Percentiles rank a stretch among this genome's conserved stretches.
phyloP scores from a whole-genome alignment of 78 protist genomes.

The Cavenderia fasciculata region DNA sequence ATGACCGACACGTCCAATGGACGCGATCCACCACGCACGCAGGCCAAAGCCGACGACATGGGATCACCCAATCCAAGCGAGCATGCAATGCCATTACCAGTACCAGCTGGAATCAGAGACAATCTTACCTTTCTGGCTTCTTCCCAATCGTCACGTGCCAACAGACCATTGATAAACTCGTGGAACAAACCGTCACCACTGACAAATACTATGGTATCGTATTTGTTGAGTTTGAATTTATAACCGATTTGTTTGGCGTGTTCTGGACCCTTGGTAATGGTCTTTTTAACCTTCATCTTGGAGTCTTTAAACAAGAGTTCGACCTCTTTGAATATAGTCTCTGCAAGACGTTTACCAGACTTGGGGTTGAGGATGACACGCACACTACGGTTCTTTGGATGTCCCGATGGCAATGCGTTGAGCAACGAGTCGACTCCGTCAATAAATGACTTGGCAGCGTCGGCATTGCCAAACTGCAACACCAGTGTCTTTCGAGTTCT shows the following conservation, averaged over 20 bases:
- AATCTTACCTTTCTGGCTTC: constrained; percentile 25
- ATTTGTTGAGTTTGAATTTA: constrained; percentile 26
- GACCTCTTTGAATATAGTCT: constrained; percentile 19
- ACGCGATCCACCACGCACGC: constrained; percentile 39
- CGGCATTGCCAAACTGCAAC: not conserved
- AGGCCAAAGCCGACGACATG: constrained; percentile 52
- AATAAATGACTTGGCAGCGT: not conserved
- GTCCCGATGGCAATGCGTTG: constrained; percentile 12
- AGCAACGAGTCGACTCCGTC: not conserved
- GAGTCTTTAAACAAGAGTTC: constrained; percentile 33
- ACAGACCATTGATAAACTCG: constrained; percentile 62
- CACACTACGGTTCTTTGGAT: constrained; percentile 42
- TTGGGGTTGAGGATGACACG: constrained; percentile 54
- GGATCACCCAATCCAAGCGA: constrained; percentile 50
- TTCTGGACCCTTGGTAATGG: constrained; percentile 44
- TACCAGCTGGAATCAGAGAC: constrained; percentile 48
- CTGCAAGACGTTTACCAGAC: constrained; percentile 32
- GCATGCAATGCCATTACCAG: constrained; percentile 63
- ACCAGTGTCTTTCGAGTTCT: not conserved
- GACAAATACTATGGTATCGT: constrained; percentile 49
- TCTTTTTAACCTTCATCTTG: constrained; percentile 10
- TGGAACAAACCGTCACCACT: constrained; percentile 72
- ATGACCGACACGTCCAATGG: constrained; percentile 59
- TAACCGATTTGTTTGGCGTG: constrained; percentile 67
- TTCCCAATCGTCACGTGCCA: constrained; percentile 55